Conservation (phyloP, 148 eudicot genomes). For the Silene latifolia region DNA sequence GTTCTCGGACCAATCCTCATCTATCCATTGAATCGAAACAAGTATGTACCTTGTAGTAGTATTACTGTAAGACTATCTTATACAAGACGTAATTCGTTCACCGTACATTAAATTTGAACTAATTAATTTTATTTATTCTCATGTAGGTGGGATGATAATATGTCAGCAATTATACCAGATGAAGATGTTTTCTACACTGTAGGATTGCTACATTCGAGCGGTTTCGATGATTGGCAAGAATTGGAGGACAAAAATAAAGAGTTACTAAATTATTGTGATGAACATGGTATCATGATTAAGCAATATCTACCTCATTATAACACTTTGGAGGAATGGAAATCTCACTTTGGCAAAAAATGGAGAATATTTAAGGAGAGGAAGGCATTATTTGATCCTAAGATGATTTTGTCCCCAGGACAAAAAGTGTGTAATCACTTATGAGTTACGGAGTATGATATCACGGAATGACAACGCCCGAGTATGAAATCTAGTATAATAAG, state of each 20-base stretch:
- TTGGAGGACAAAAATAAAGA: slow-evolving; percentile 50
- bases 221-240: slow-evolving; percentile 33
- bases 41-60: slow-evolving; percentile 33
- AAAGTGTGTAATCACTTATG: slow-evolving; percentile 43
- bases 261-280: slow-evolving; percentile 49
- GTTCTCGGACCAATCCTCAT: slow-evolving; percentile 59
- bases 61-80: no score
- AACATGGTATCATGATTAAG: slow-evolving; percentile 50
- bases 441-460: no score
- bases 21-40: slow-evolving; percentile 69
- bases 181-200: slow-evolving; percentile 72
- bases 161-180: slow-evolving; percentile 72
- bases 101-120: no score
- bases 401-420: slow-evolving; percentile 84
- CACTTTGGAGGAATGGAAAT: slow-evolving; percentile 57
- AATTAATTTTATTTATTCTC: no score
- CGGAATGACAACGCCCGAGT: no score
- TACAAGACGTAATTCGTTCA: no score
- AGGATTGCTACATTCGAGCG: slow-evolving; percentile 61
- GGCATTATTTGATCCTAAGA: slow-evolving; percentile 65
- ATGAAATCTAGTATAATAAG: no score
- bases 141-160: slow-evolving; percentile 79
- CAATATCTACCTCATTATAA: slow-evolving; percentile 76
- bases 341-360: slow-evolving; percentile 82
- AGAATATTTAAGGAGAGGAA: slow-evolving; percentile 47